Base-by-base conservation (phyloP, 2,329 filamentous ascomycete genomes). In the Atkinsonella hypoxylon region DNA sequence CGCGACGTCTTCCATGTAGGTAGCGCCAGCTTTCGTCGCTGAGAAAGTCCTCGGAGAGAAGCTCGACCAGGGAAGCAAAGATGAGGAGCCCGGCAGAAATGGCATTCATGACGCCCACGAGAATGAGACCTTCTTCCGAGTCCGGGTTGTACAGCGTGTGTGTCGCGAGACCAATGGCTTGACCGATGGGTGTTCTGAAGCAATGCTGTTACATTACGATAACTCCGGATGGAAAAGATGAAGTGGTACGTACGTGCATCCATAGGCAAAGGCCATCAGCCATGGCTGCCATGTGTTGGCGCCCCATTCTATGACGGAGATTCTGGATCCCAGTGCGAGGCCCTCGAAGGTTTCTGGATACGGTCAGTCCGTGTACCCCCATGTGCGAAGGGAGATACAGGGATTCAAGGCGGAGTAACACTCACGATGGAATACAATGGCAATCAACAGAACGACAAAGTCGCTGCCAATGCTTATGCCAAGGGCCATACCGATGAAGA, bases 401-500 rank as follows among this genome's bases (percentile, higher is more conserved):
- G 20, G 12, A 13, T 4, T 2, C 11, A 22, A n/a, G 42, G 15
- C 41, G 12, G 18, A n/a, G 20, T 13, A n/a, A 13, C 10, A 32
- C 50, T 26, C 22, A 52, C 50, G 85, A 60, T 91, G 87, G 65
- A 90, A 90, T 48, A 78, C 77, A 58, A 91, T 89, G 47, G 87
- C 87, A 45, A 89, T 75, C 1, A 90, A 74, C 52, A 91, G 81
- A n/a, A 90, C 82, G 49, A 87, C 74, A 59, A 91, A 91, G 4
- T 83, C 79, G 9, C 82, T 81, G 1, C 86, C 86, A 0, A 84
- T 85, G 3, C 86, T 82, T 8, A 91, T 86, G 32, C 83, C 87
- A 41, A 91, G 74, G 3, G 87, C 85, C 84, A 90, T 89, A 54
- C 87, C 87, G 57, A 91, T 90, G 61, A 91, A 91, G 54, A 90